Base-by-base conservation (phyloP, 2,329 filamentous ascomycete genomes). In the Penicillium sp. region DNA sequence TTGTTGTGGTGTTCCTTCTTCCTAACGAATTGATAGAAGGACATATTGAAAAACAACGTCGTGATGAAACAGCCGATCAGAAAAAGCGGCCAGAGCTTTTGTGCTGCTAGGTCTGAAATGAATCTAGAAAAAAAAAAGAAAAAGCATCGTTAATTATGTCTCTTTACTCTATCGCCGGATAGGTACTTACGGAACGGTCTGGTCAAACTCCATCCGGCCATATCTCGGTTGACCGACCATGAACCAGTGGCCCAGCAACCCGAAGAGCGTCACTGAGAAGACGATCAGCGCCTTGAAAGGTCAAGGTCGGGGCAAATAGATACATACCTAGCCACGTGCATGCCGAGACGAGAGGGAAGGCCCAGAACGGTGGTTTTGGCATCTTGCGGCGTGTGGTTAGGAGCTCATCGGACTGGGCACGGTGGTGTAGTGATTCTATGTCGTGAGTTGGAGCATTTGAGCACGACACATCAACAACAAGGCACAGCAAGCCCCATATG, bases 101-200 rank as follows among this genome's bases (percentile, higher is more conserved):
- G 51, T 2, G 59, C 57, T 47, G 54, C 59, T 24, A 61, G 55
- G 45, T 61, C 59, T 13, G 59, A 61, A 45, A 61, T 61, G 50
- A 58, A 61, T 21, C 59, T 61, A 8, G 16, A 14, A 39, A 26
- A 29, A 34, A n/a, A n/a, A 28, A 5, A 28, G 24, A 5, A 28
- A 28, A 28, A 28, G 24, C 13, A 28, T 40, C 14, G 39, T 26
- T 21, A 26, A 24, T 10, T 39, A 29, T 4, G 3, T 24, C 2
- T 16, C 36, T 33, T 37, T 54, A 13, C 31, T 11, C 8, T 33
- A 39, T 13, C 11, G 9, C 42, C 24, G 28, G 14, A 16, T 8
- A 42, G 19, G 21, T 33, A 50, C 59, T 53, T 26, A 61, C 59
- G 59, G 59, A 21, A 61, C 59, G 29, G 58, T 55, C 23, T 61